Percentiles rank a stretch among this genome's conserved stretches.
Conservation (phyloP, 2,329 filamentous ascomycete species). For the Botrytis byssoidea region DNA sequence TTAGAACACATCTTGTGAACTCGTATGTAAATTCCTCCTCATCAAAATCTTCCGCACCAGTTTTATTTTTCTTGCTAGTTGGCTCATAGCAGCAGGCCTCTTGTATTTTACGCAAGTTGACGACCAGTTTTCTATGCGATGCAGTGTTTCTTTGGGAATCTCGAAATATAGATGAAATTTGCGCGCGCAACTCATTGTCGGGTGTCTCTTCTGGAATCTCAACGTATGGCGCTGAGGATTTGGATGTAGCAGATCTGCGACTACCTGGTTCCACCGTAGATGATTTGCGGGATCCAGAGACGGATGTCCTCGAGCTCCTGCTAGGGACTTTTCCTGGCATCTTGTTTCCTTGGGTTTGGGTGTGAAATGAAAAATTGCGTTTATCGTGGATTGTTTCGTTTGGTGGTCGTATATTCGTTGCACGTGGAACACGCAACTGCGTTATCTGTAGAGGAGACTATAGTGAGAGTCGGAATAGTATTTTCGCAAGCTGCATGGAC, state of each 20-base stretch:
- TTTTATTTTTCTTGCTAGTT: constrained; percentile 51
- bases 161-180: constrained; percentile 70
- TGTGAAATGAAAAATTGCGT: neutral
- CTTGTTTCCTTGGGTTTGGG: constrained; percentile 17
- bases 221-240: constrained; percentile 39
- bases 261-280: constrained; percentile 42
- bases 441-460: neutral
- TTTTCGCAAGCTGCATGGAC: neutral
- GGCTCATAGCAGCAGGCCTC: constrained; percentile 75
- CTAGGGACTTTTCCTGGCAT: constrained; percentile 50
- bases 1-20: constrained; percentile 76
- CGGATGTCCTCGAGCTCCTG: constrained; percentile 43
- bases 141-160: constrained; percentile 88
- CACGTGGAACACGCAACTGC: neutral
- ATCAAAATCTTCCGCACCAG: constrained; percentile 64
- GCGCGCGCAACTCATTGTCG: constrained; percentile 67
- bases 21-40: constrained; percentile 87
- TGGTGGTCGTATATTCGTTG: neutral
- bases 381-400: neutral
- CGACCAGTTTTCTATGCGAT: constrained; percentile 83
- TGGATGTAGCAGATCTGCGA: constrained; percentile 44
- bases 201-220: constrained; percentile 70
- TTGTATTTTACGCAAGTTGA: constrained; percentile 86
- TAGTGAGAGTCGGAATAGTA: neutral
- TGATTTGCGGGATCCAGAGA: constrained; percentile 43